A percentile compares a stretch with the other conserved stretches of the same genome.
These are phyloP conservation scores for Oldenlandia corymbosa DNA, from an alignment of 257 asterid species.

Conservation along the genomic window DNA sequence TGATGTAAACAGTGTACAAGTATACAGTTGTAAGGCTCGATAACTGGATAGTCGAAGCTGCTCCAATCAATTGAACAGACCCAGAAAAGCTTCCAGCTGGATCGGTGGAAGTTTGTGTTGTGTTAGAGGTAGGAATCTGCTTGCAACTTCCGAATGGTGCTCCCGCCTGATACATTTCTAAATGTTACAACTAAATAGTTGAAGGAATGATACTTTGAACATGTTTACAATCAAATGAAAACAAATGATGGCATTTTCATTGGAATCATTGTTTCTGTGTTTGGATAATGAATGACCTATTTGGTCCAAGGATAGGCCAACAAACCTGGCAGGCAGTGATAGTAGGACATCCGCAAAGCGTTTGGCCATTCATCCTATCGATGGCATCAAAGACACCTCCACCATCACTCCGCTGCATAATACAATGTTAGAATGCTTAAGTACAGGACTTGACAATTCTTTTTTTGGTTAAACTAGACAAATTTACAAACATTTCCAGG, in stretches of 20 bases:
- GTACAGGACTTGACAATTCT: not conserved
- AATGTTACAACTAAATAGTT: slow-evolving; percentile 1
- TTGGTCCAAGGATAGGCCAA: slow-evolving; percentile 4
- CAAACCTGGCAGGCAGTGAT: slow-evolving; percentile 86
- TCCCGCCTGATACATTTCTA: slow-evolving; percentile 58
- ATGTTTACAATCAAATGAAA: too few species aligned
- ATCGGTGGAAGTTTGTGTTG: slow-evolving; percentile 36
- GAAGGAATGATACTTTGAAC: too few species aligned
- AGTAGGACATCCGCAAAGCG: slow-evolving; percentile 76
- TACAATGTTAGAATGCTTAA: slow-evolving; percentile 8
- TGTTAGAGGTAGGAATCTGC: slow-evolving; percentile 38
- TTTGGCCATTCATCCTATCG: slow-evolving; percentile 86
- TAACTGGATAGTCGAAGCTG: slow-evolving; percentile 39
- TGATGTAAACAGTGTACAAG: slow-evolving; percentile 24
- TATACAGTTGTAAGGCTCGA: slow-evolving; percentile 24
- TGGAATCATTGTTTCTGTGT: not conserved
- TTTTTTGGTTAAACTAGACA: too few species aligned
- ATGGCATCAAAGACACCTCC: slow-evolving; percentile 84
- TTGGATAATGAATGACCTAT: not conserved
- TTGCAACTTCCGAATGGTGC: slow-evolving; percentile 78
- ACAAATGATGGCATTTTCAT: not conserved
- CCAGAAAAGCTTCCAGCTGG: slow-evolving; percentile 87
- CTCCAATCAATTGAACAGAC: slow-evolving; percentile 76
- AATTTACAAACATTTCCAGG: too few species aligned
- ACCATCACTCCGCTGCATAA: slow-evolving; percentile 92